Conservation (phyloP, 805 yeast species). For the Candida piceae region DNA sequence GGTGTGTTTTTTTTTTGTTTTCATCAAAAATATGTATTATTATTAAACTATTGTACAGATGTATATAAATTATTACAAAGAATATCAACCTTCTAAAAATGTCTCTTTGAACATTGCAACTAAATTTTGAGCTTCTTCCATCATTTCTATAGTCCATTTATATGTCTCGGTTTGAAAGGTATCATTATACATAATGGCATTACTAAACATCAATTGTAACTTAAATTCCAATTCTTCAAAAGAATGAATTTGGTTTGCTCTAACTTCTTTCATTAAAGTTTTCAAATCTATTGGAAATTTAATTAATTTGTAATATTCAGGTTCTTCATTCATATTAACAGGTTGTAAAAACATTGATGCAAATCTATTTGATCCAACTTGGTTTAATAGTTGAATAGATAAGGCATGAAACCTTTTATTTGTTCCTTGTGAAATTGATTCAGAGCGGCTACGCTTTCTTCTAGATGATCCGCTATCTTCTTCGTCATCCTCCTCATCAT, state of each 20-base stretch:
- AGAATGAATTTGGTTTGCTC: constrained; percentile 49
- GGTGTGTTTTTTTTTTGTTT: too few species aligned
- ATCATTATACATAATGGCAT: constrained; percentile 77
- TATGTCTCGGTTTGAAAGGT: constrained; percentile 53
- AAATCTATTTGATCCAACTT: constrained; percentile 63
- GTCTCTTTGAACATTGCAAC: constrained; percentile 54
- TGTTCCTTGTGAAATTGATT: constrained; percentile 15
- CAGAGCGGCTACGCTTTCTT: constrained; percentile 19
- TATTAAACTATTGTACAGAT: too few species aligned
- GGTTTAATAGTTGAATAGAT: constrained; percentile 56
- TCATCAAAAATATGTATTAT: too few species aligned
- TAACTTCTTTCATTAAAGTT: constrained; percentile 51
- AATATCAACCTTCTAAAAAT: background rate
- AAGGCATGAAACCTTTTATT: constrained; percentile 56
- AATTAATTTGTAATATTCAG: constrained; percentile 58
- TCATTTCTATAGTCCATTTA: constrained; percentile 64
- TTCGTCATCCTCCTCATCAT: constrained; percentile 7
- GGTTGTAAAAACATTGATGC: constrained; percentile 73
- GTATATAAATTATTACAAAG: too few species aligned
- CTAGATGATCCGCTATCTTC: constrained; percentile 1
- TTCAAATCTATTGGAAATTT: constrained; percentile 65
- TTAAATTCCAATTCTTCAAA: constrained; percentile 57
- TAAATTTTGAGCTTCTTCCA: constrained; percentile 54
- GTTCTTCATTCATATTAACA: constrained; percentile 63
- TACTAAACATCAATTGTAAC: constrained; percentile 72